Base-by-base conservation (phyloP, 768 basidiomycete species). In the Hericium rajendrae region DNA sequence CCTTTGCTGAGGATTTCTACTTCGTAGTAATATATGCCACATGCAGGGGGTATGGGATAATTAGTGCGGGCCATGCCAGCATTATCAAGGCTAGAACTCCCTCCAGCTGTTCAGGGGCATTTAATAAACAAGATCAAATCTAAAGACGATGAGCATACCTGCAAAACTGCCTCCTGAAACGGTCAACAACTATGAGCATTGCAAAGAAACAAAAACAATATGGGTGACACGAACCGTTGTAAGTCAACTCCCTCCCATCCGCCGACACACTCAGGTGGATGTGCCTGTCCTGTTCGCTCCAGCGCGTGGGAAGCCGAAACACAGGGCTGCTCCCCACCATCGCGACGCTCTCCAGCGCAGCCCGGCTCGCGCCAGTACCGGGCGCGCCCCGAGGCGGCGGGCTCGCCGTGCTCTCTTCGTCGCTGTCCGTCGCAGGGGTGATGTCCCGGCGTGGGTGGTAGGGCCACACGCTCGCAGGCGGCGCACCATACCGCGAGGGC, bases 11-110 rank as follows among this genome's bases (percentile, higher is more conserved):
- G 68, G 49, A 98, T 82, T 64, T 88, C 83, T 5, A 93, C 83
- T 73, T 99, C 95, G 67, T 86, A 99, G 70, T 98, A 99, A 67
- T 91, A 95, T 55, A 98, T 84, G 22, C 94, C 97, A 64, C 89
- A 89, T 11, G 86, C 84, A 0, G 85, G 76, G 2, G 94, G 94
- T 51, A 95, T 86, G 1, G 86, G 81, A 61, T 82, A 73, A 48
- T 80, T 80, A 0, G 94, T 84, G 53, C 92, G 81, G 4, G 89
- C 88, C 43, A 93, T 78, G 11, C 91, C 90, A 0, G 92, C 91
- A 12, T 63, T 61, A 20, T 63, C 60, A 58, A 48, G 59, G 57
- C 57, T 62, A 59, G 54, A 8, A 48, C 56, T 49, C 54, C 38
- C 58, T 53, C 18, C 46, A 59, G 39, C 11, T 58, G 15, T 49